phyloP scores from a whole-genome alignment of 1,139 yeast species.

The Zygotorulaspora mrakii region DNA sequence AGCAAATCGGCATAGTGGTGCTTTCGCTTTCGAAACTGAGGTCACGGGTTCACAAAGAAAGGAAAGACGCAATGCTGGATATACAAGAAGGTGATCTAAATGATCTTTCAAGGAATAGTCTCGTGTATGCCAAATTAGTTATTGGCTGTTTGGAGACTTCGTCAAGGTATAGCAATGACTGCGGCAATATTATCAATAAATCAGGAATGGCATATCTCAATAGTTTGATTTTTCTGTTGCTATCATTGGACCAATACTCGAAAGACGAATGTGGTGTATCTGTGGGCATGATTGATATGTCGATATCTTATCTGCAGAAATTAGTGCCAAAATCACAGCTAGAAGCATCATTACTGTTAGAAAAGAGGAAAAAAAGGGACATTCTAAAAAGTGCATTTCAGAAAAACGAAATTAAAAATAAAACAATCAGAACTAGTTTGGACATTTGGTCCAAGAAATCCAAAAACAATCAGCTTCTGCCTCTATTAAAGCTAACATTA shows the following conservation, averaged over 20 bases:
- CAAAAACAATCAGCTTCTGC: constrained; percentile 13
- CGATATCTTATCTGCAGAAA: constrained; percentile 18
- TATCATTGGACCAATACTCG: constrained; percentile 31
- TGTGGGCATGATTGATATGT: constrained; percentile 29
- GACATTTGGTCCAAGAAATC: constrained; percentile 4
- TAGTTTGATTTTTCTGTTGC: constrained; percentile 23
- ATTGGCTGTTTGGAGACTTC: constrained; percentile 30
- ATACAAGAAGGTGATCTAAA: constrained; percentile 30
- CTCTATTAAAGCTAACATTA: constrained; percentile 22
- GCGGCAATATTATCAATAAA: constrained; percentile 14
- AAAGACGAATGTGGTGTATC: constrained; percentile 28
- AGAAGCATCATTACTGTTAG: constrained; percentile 16
- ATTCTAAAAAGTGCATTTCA: constrained; percentile 11
- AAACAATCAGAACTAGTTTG: constrained; percentile 1
- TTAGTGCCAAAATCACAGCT: constrained; percentile 20
- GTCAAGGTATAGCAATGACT: constrained; percentile 5
- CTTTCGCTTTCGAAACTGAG: constrained; percentile 31
- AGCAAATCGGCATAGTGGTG: constrained; percentile 30
- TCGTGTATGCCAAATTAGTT: constrained; percentile 28
- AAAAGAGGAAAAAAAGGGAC: constrained; percentile 13
- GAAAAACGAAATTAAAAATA: constrained; percentile 5
- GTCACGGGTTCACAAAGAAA: constrained; percentile 21
- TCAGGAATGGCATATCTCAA: constrained; percentile 22
- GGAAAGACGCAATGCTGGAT: constrained; percentile 26
- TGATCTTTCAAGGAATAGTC: constrained; percentile 22